Evolutionary conservation across 352 stramenopile genomes (phyloP).

Genomic region (Aphanomyces astaci): DNA sequence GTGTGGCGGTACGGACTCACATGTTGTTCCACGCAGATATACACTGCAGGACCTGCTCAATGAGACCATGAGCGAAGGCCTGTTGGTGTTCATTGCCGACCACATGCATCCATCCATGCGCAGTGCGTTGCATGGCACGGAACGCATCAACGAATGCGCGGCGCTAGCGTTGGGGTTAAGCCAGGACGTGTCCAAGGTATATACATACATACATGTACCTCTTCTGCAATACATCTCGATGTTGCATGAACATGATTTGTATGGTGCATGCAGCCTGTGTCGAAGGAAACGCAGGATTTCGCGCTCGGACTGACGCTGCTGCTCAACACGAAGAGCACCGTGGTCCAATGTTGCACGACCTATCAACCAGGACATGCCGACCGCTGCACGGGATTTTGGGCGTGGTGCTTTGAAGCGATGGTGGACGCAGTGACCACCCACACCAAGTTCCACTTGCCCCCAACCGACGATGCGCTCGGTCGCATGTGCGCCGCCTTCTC

Average conservation of each 20-base stretch:
- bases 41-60: slow-evolving; percentile 10
- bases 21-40: background rate
- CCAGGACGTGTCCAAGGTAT: slow-evolving; percentile 3
- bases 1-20: too few species aligned
- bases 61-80: slow-evolving; percentile 16
- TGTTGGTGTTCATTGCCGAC: slow-evolving; percentile 4
- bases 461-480: background rate
- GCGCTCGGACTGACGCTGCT: slow-evolving; percentile 1
- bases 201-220: too few species aligned
- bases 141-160: background rate
- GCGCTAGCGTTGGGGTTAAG: background rate
- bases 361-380: slow-evolving; percentile 3
- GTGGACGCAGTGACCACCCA: background rate
- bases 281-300: background rate
- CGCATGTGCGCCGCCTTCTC: background rate
- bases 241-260: too few species aligned
- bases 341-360: slow-evolving; percentile 10
- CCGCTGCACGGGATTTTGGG: slow-evolving; percentile 1
- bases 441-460: background rate
- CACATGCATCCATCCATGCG: slow-evolving; percentile 13
- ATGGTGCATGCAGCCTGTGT: too few species aligned
- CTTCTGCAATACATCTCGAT: too few species aligned
- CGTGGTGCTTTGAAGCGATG: background rate
- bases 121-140: background rate
- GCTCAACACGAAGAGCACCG: slow-evolving; percentile 13